These are phyloP conservation scores for Rhododendron williamsianum DNA, from an alignment of 148 eudicot species.

Conservation along the genomic window DNA sequence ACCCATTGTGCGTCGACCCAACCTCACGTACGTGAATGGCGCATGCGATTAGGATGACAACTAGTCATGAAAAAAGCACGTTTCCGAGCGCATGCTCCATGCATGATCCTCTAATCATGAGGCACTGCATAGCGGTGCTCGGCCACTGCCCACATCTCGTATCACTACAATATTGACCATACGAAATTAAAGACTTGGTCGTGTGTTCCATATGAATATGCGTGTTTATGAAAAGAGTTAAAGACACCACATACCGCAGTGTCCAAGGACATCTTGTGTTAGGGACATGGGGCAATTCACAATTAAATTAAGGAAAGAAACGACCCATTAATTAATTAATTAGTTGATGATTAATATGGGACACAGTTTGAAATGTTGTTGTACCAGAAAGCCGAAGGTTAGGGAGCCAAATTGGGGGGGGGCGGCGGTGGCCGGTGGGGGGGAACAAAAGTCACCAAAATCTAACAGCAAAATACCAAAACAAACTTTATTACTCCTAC, in stretches of 20 bases:
- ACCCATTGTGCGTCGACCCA: background rate
- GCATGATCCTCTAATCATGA: background rate
- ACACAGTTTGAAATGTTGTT: background rate
- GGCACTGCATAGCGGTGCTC: background rate
- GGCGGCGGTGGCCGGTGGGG: background rate
- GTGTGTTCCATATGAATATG: too few relatives aligned
- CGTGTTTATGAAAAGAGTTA: too few relatives aligned
- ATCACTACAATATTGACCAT: background rate
- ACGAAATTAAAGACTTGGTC: too few relatives aligned
- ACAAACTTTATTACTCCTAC: background rate
- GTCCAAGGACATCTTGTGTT: background rate
- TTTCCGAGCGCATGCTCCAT: background rate
- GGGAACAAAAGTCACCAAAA: background rate
- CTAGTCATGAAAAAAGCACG: background rate
- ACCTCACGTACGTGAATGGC: background rate
- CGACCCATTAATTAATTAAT: background rate
- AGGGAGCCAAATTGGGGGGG: background rate
- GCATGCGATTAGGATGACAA: background rate
- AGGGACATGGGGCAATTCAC: background rate
- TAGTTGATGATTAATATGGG: background rate
- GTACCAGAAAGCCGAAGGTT: background rate
- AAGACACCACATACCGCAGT: too few relatives aligned
- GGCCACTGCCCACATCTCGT: too few relatives aligned
- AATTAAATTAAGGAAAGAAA: background rate
- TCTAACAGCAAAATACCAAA: slow-evolving; percentile 14